Evolutionary conservation across 768 basidiomycete genomes (phyloP).

Genomic region (Candolleomyces aberdarensis): DNA sequence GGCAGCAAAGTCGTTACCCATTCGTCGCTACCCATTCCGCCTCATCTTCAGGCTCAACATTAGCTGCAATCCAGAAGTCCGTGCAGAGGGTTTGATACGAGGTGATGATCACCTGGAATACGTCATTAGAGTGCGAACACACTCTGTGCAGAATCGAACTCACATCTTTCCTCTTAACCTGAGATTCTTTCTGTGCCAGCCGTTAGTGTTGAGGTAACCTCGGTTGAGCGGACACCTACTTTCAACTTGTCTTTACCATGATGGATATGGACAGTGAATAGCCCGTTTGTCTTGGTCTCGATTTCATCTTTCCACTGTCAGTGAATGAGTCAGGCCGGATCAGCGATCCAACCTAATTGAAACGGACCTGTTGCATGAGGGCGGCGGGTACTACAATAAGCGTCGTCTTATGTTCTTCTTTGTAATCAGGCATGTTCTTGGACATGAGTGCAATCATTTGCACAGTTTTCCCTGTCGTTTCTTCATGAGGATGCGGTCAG

Average conservation of each 20-base stretch:
- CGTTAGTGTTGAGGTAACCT: not conserved
- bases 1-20: constrained; percentile 36
- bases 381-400: constrained; percentile 78
- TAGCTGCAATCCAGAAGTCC: constrained; percentile 54
- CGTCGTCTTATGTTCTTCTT: constrained; percentile 51
- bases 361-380: constrained; percentile 59
- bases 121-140: not conserved
- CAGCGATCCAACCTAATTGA: not conserved
- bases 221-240: constrained; percentile 17
- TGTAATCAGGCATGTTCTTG: constrained; percentile 50
- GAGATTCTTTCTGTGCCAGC: constrained; percentile 33
- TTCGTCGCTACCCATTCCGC: constrained; percentile 43
- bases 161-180: constrained; percentile 54
- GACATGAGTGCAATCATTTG: constrained; percentile 82
- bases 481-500: constrained; percentile 1
- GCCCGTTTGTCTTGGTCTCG: constrained; percentile 28
- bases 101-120: constrained; percentile 62
- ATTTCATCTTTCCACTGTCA: constrained; percentile 10
- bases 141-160: constrained; percentile 6
- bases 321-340: not conserved
- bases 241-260: constrained; percentile 70
- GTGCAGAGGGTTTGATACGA: constrained; percentile 70
- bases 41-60: constrained; percentile 45
- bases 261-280: constrained; percentile 64
- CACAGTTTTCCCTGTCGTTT: constrained; percentile 56